Conservation (phyloP, 2,329 filamentous ascomycete genomes). For the Onygena corvina region DNA sequence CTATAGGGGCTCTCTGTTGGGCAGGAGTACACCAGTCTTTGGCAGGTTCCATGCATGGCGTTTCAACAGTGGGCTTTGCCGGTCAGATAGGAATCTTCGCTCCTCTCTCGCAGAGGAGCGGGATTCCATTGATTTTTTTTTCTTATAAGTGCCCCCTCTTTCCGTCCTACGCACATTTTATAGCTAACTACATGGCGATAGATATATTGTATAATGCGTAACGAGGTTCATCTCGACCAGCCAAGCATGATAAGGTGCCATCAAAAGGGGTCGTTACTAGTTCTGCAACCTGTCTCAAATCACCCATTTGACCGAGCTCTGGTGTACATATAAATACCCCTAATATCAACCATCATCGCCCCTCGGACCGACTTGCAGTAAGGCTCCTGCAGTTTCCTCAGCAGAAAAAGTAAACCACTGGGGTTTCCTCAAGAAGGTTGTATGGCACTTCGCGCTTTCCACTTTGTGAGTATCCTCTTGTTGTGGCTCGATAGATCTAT, state of each 20-base stretch:
- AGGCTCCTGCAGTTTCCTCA: neutral
- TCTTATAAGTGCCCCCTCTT: conserved; percentile 28
- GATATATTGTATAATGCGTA: no score
- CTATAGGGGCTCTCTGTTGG: neutral
- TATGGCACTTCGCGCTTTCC: neutral
- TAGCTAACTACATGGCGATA: conserved; percentile 22
- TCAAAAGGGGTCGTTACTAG: no score
- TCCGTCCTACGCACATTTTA: conserved; percentile 9
- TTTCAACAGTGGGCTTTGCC: neutral
- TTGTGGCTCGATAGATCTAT: neutral
- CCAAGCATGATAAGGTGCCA: no score
- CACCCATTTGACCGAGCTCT: no score
- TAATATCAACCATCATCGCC: no score
- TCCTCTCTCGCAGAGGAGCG: conserved; percentile 18
- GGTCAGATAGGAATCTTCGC: neutral
- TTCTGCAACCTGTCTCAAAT: no score
- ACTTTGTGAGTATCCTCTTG: neutral
- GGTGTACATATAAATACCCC: no score
- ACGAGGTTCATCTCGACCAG: no score
- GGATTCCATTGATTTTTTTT: conserved; percentile 26
- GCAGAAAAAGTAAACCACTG: neutral
- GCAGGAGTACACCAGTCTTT: neutral
- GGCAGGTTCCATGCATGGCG: neutral
- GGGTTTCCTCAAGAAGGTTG: neutral
- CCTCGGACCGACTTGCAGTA: no score